Percentiles rank a stretch among this genome's conserved stretches.
These are phyloP conservation scores for Chalciporus chontae DNA, from an alignment of 768 basidiomycete species.

Conservation along the genomic window DNA sequence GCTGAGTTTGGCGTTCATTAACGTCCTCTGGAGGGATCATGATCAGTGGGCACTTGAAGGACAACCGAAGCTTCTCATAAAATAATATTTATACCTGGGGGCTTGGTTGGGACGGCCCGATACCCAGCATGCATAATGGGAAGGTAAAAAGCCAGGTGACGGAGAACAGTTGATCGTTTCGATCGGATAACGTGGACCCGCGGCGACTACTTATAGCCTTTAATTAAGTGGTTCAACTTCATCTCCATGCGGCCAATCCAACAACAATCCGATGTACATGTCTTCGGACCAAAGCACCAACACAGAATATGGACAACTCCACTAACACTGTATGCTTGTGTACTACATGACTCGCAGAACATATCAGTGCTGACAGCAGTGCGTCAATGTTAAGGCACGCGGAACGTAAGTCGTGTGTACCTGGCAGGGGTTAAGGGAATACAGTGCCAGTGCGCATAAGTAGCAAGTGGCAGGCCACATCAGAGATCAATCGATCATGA, in stretches of 20 bases:
- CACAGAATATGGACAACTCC: too few relatives aligned
- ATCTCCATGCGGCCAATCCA: too few relatives aligned
- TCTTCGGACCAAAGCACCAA: too few relatives aligned
- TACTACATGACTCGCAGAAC: too few relatives aligned
- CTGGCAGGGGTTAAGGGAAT: not conserved
- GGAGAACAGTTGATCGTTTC: not conserved
- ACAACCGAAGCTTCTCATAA: not conserved
- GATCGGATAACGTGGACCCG: slow-evolving; percentile 12
- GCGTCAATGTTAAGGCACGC: too few relatives aligned
- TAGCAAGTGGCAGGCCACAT: too few relatives aligned
- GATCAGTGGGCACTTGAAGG: not conserved
- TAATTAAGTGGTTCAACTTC: too few relatives aligned
- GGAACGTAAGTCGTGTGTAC: not conserved
- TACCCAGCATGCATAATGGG: slow-evolving; percentile 18
- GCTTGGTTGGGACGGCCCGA: slow-evolving; percentile 10
- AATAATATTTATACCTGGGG: slow-evolving; percentile 9
- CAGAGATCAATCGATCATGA: not conserved
- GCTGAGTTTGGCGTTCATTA: not conserved
- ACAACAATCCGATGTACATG: too few relatives aligned
- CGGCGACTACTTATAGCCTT: too few relatives aligned
- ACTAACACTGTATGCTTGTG: too few relatives aligned
- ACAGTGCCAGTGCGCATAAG: not conserved
- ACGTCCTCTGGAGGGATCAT: slow-evolving; percentile 7
- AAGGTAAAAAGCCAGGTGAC: not conserved
- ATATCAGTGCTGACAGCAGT: too few relatives aligned